Conservation (phyloP, 768 basidiomycete genomes). For the Rhizopogon roseolus region DNA sequence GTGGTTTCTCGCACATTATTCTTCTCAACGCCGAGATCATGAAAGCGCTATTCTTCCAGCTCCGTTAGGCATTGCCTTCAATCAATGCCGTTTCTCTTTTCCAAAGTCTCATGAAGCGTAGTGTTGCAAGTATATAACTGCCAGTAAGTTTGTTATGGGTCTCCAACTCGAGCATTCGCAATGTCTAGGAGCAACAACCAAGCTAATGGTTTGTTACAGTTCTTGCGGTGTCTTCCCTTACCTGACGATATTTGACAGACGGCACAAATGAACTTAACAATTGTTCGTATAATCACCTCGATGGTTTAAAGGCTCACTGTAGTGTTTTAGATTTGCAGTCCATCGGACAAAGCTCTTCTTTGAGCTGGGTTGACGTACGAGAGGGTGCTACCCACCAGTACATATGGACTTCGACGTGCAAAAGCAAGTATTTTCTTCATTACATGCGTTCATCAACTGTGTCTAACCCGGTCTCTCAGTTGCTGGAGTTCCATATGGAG, state of each 20-base stretch:
- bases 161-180: slow-evolving; percentile 7
- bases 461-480: slow-evolving; percentile 33
- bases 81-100: slow-evolving; percentile 15
- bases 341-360: slow-evolving; percentile 32
- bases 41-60: slow-evolving; percentile 18
- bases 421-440: slow-evolving; percentile 35
- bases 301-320: not conserved
- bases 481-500: slow-evolving; percentile 42
- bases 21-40: slow-evolving; percentile 26
- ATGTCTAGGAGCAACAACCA: slow-evolving; percentile 17
- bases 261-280: slow-evolving; percentile 35
- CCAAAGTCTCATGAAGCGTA: not conserved
- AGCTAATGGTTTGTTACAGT: not conserved
- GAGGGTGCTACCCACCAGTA: slow-evolving; percentile 41
- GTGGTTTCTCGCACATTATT: slow-evolving; percentile 19
- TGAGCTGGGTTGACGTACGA: slow-evolving; percentile 51
- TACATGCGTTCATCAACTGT: slow-evolving; percentile 1
- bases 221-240: too few relatives aligned
- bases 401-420: slow-evolving; percentile 55
- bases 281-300: slow-evolving; percentile 23
- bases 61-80: slow-evolving; percentile 25
- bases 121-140: slow-evolving; percentile 19
- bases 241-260: slow-evolving; percentile 11
- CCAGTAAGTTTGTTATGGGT: slow-evolving; percentile 9
- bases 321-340: slow-evolving; percentile 47